phyloP scores from a whole-genome alignment of 2,329 filamentous ascomycete species.

The Drechslerella stenobrocha region DNA sequence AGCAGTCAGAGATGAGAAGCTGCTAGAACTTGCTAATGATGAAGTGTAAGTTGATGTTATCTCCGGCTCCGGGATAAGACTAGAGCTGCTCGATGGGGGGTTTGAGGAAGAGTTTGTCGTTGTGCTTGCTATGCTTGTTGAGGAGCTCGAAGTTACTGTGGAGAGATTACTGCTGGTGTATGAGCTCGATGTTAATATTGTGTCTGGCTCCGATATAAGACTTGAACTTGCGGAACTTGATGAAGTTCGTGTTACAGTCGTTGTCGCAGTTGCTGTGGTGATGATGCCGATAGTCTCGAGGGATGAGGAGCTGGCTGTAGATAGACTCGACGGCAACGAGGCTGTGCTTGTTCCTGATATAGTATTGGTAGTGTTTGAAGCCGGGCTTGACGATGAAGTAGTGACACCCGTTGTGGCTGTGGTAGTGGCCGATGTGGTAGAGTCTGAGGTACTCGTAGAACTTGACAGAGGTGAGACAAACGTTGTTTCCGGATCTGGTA shows the following conservation, averaged over 20 bases:
- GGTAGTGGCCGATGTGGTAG: constrained; percentile 3
- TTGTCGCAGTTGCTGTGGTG: too few relatives aligned
- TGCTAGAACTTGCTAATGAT: background rate
- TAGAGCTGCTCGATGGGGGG: background rate
- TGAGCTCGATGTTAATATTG: background rate
- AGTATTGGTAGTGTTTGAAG: background rate
- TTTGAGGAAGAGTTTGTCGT: background rate
- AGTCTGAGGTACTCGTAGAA: constrained; percentile 2
- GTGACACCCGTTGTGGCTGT: background rate
- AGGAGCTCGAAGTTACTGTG: too few relatives aligned
- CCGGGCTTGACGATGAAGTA: constrained; percentile 3
- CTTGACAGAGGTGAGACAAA: background rate
- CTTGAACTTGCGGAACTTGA: too few relatives aligned
- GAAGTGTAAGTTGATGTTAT: background rate
- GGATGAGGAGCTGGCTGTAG: too few relatives aligned
- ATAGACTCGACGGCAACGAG: too few relatives aligned
- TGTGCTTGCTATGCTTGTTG: background rate
- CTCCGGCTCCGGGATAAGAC: background rate
- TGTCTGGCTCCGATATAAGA: too few relatives aligned
- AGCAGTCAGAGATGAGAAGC: background rate
- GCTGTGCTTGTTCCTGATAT: background rate
- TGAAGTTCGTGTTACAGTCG: too few relatives aligned
- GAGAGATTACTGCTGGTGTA: too few relatives aligned
- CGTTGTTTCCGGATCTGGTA: constrained; percentile 12
- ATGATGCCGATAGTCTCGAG: too few relatives aligned